Evolutionary conservation across 768 basidiomycete genomes (phyloP), one percentile per base, ranked within the genome.

Genomic region (Pleurotus ostreatus): DNA sequence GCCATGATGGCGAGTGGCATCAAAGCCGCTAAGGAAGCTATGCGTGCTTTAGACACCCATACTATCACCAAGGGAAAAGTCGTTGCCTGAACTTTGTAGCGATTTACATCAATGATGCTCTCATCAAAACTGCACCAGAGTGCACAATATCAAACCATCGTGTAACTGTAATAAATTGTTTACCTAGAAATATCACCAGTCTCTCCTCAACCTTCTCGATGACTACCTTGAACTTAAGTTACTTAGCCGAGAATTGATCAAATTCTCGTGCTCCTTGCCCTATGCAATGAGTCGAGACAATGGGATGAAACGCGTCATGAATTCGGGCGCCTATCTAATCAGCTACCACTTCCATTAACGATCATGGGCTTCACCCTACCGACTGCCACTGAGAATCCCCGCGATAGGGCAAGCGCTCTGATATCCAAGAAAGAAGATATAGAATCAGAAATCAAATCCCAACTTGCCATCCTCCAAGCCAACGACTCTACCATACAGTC

Each of bases 1-100:
- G 87, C 84, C 0, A 91, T 91, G 88, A 84, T 89, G 71, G 84
- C 75, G 5, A 86, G 84, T 65, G 88, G 89, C 4, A 79, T 86
- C 67, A 86, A 84, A 65, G 87, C 86, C 18, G 86, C 85, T 1
- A 77, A 82, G 57, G 85, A 86, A 64, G 84, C 84, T 1, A 77
- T 83, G 54, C 78, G 74, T 22, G 69, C 82, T 18, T 67, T 81
- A 38, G 78, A 84, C 53, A 66, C 72, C 38, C 71, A 76, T 44
- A 66, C 81, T 60, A 65, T 88, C 22, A 73, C 76, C 4, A 74
- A 78, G 49, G 86, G 85, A 38, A 82, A 79, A 60, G 71, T 88
- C 44, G 73, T 85, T 20, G 80, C 76, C 30, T 68, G 59, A 61
- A 54, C 11, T 34, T 43, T 18, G 11, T 22, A 43, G 15, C 30